Evolutionary conservation across 805 yeast genomes (phyloP).

Genomic region (Cyberlindnera suaveolens): DNA sequence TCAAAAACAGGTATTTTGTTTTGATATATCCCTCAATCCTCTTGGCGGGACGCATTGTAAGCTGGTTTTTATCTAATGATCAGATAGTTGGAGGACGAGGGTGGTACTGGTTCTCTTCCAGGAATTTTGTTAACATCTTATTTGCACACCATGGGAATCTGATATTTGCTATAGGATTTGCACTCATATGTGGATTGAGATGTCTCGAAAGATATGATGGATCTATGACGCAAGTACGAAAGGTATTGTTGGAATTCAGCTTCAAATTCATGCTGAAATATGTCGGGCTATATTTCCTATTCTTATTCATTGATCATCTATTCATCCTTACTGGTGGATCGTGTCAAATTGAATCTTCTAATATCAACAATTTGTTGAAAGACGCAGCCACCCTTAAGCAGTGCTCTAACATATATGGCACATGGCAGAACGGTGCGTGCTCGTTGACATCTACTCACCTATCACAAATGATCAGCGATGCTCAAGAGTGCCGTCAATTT

Average conservation of each 20-base stretch:
- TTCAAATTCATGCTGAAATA: slow-evolving; percentile 4
- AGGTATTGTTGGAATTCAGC: neutral
- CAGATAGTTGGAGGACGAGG: neutral
- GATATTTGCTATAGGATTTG: slow-evolving; percentile 4
- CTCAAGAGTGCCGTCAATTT: slow-evolving; percentile 26
- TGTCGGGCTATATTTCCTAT: slow-evolving; percentile 4
- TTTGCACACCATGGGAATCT: slow-evolving; percentile 11
- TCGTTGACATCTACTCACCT: slow-evolving; percentile 10
- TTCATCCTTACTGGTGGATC: slow-evolving; percentile 12
- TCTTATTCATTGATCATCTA: slow-evolving; percentile 10
- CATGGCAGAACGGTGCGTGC: slow-evolving; percentile 17
- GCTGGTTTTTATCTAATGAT: neutral
- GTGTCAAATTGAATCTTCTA: slow-evolving; percentile 1
- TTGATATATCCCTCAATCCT: slow-evolving; percentile 7
- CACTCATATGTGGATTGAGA: neutral
- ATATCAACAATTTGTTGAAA: neutral
- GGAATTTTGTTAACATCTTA: slow-evolving; percentile 6
- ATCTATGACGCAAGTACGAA: neutral
- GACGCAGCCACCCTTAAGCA: neutral
- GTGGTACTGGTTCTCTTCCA: slow-evolving; percentile 12
- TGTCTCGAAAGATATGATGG: too few species aligned
- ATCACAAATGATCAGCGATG: slow-evolving; percentile 19
- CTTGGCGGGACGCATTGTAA: neutral
- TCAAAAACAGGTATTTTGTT: slow-evolving; percentile 1
- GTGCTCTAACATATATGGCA: slow-evolving; percentile 15